Evolutionary conservation across 176 grass and related monocot species (phyloP).

Genomic region (Oryza meyeriana): DNA sequence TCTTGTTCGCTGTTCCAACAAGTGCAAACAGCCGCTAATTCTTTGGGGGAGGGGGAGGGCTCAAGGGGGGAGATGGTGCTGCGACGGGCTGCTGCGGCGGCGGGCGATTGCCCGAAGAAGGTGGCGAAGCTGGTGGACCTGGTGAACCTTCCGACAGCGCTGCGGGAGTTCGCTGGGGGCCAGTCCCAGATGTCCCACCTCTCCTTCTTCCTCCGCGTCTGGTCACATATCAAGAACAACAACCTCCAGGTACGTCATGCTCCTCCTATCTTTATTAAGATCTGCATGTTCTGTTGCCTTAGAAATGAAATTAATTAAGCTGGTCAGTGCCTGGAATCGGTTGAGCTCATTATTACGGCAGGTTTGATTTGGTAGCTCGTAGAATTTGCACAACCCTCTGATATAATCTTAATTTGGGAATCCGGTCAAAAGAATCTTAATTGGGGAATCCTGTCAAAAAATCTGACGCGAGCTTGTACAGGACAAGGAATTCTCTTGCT

Average conservation of each 20-base stretch:
- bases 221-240: slow-evolving; percentile 83
- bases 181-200: slow-evolving; percentile 86
- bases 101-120: slow-evolving; percentile 74
- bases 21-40: no score
- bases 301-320: not conserved
- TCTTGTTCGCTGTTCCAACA: no score
- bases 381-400: not conserved
- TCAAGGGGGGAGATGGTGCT: slow-evolving; percentile 36
- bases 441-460: not conserved
- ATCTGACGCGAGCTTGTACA: no score
- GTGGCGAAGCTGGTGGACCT: slow-evolving; percentile 72
- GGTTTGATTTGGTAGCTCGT: not conserved
- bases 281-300: not conserved
- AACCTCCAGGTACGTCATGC: slow-evolving; percentile 70
- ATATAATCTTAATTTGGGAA: not conserved
- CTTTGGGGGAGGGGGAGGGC: no score
- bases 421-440: not conserved
- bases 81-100: slow-evolving; percentile 10
- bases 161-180: slow-evolving; percentile 69
- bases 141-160: slow-evolving; percentile 60
- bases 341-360: not conserved
- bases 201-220: slow-evolving; percentile 74
- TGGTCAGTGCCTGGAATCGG: not conserved
- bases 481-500: no score
- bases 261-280: not conserved